These are phyloP conservation scores for Cordyceps pruinosa DNA, from an alignment of 2,329 filamentous ascomycete species.

Conservation along the genomic window DNA sequence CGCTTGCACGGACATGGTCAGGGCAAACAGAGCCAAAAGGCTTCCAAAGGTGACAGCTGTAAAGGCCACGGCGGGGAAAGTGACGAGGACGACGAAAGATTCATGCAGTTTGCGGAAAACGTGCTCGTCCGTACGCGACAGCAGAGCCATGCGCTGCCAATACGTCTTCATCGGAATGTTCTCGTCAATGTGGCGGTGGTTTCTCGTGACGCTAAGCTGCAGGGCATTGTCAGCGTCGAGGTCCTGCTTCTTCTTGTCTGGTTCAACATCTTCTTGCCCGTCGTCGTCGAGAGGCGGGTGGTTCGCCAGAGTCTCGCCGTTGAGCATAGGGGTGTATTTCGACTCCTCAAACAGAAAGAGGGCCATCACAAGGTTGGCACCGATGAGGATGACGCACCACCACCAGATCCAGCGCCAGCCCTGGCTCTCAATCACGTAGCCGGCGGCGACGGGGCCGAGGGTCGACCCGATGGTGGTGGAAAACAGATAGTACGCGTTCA, in stretches of 20 bases:
- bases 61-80: slow-evolving; percentile 33
- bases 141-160: slow-evolving; percentile 32
- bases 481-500: slow-evolving; percentile 37
- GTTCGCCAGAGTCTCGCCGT: neutral
- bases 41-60: slow-evolving; percentile 30
- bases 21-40: slow-evolving; percentile 31
- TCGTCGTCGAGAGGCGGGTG: neutral
- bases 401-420: slow-evolving; percentile 47
- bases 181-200: slow-evolving; percentile 17
- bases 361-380: slow-evolving; percentile 30
- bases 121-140: slow-evolving; percentile 17
- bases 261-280: neutral
- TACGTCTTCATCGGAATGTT: slow-evolving; percentile 35
- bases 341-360: slow-evolving; percentile 36
- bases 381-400: slow-evolving; percentile 37
- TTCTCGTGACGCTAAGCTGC: slow-evolving; percentile 9
- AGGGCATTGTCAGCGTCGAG: neutral
- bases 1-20: slow-evolving; percentile 24
- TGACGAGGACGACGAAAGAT: slow-evolving; percentile 28
- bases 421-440: slow-evolving; percentile 24
- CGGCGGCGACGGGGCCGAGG: slow-evolving; percentile 32
- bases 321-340: slow-evolving; percentile 18
- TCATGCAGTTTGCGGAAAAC: slow-evolving; percentile 29
- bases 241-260: neutral
- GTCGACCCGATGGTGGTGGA: slow-evolving; percentile 16